A percentile compares a stretch with the other conserved stretches of the same genome.
These are phyloP conservation scores for Naganishia sp. DNA, from an alignment of 1,284 basidiomycete species.

Conservation along the genomic window DNA sequence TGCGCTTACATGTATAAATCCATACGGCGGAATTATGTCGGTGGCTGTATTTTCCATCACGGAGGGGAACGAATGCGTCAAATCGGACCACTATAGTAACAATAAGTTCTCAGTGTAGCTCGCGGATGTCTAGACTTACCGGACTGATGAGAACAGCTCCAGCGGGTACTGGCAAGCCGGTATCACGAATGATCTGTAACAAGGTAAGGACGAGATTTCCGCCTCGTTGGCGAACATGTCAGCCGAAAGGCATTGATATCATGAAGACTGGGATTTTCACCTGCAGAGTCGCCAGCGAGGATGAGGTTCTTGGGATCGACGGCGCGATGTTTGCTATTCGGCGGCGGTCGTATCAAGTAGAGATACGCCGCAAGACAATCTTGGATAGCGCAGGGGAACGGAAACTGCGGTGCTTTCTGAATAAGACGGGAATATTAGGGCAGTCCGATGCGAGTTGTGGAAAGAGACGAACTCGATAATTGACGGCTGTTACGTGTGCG, in stretches of 20 bases:
- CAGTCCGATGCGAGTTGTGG: conserved; percentile 1
- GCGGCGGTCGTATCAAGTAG: conserved; percentile 71
- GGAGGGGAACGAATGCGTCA: conserved; percentile 92
- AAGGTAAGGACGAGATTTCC: conserved; percentile 78
- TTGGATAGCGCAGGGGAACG: conserved; percentile 92
- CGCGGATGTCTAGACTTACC: conserved; percentile 35
- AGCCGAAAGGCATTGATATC: too few species aligned
- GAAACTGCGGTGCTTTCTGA: conserved; percentile 82
- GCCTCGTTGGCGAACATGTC: too few species aligned
- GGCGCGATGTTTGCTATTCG: conserved; percentile 67
- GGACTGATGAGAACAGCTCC: conserved; percentile 83
- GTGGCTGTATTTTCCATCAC: conserved; percentile 77
- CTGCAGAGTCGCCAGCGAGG: conserved; percentile 88
- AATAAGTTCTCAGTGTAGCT: neutral
- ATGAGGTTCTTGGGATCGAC: conserved; percentile 63
- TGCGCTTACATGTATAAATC: conserved; percentile 52
- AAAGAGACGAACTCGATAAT: conserved; percentile 68
- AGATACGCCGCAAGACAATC: conserved; percentile 80
- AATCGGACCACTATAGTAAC: conserved; percentile 61
- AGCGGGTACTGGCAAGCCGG: conserved; percentile 76
- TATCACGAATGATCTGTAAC: conserved; percentile 88
- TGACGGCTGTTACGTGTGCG: conserved; percentile 63
- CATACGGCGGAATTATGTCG: conserved; percentile 55
- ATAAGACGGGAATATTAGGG: conserved; percentile 1
- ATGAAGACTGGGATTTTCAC: conserved; percentile 54